These are phyloP conservation scores for Kuraishia hungarica DNA, from an alignment of 805 yeast species.

Conservation along the genomic window DNA sequence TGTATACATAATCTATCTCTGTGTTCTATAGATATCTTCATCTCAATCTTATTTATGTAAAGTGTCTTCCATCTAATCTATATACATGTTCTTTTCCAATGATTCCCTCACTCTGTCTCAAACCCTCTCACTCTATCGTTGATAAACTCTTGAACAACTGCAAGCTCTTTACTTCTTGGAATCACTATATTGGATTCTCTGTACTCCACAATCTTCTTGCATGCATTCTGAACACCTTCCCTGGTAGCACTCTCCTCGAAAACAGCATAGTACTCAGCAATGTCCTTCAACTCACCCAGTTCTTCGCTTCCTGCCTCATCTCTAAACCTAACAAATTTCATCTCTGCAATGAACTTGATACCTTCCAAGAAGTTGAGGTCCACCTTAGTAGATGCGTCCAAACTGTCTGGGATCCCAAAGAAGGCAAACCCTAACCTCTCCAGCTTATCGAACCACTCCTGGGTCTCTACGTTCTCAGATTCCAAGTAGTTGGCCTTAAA, in stretches of 20 bases:
- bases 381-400: conserved; percentile 47
- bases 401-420: conserved; percentile 74
- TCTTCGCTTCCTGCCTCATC: conserved; percentile 27
- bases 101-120: neutral
- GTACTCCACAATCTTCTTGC: conserved; percentile 24
- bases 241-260: conserved; percentile 27
- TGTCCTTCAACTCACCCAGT: conserved; percentile 31
- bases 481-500: conserved; percentile 52
- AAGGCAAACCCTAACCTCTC: conserved; percentile 75
- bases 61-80: no score
- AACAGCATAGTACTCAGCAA: conserved; percentile 25
- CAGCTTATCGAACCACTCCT: conserved; percentile 57
- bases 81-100: no score
- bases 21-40: no score
- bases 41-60: no score
- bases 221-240: conserved; percentile 25
- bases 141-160: conserved; percentile 25
- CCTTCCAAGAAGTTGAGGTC: conserved; percentile 60
- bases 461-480: conserved; percentile 43
- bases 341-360: conserved; percentile 55
- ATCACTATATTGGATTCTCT: conserved; percentile 21
- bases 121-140: conserved; percentile 16
- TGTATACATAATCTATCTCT: no score
- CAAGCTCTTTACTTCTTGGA: conserved; percentile 25
- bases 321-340: conserved; percentile 41